Evolutionary conservation across 2,329 filamentous ascomycete genomes (phyloP).

Genomic region (Apiospora koreana): DNA sequence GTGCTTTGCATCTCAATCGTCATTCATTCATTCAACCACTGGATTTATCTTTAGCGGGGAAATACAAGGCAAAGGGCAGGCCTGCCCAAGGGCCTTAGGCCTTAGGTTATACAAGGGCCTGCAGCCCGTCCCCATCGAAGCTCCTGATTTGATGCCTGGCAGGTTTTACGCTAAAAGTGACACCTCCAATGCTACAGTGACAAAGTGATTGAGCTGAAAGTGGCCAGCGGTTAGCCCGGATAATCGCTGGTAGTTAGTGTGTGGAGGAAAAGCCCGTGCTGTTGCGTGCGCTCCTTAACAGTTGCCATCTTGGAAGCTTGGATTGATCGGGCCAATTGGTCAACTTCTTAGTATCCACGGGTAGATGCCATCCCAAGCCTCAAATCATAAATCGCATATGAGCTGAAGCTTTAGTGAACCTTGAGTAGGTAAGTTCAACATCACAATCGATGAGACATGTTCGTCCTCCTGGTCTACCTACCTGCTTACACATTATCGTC

Average conservation of each 20-base stretch:
- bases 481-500: not conserved
- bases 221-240: not conserved
- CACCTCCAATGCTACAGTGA: not conserved
- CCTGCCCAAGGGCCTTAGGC: no score
- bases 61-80: not conserved
- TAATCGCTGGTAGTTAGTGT: not conserved
- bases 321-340: not conserved
- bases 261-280: not conserved
- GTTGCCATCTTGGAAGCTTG: not conserved
- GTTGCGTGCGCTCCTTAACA: not conserved
- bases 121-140: not conserved
- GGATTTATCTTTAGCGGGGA: not conserved
- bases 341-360: not conserved
- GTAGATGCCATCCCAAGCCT: not conserved
- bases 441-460: not conserved
- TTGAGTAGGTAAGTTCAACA: not conserved
- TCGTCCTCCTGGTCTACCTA: not conserved
- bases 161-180: not conserved
- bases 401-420: not conserved
- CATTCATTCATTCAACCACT: not conserved
- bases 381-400: not conserved
- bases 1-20: not conserved
- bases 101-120: no score
- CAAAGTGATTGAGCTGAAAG: not conserved
- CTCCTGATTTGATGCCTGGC: conserved; percentile 2